Evolutionary conservation across 2,329 filamentous ascomycete species (phyloP).

Genomic region (Sodiomyces alkalinus): DNA sequence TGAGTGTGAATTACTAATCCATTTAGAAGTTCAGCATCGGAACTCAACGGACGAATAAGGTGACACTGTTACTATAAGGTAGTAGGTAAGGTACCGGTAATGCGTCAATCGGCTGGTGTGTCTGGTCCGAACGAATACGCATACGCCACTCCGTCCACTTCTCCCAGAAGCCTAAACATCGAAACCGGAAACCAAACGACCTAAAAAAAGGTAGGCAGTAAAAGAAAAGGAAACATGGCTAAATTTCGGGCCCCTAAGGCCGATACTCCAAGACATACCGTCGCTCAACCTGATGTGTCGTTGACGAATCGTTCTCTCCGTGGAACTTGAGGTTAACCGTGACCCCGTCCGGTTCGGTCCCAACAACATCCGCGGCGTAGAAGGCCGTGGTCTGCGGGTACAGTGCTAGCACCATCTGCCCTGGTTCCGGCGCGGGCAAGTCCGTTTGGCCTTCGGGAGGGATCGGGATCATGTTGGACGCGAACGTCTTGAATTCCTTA

Average conservation of each 20-base stretch:
- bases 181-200: no score
- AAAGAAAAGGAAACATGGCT: neutral
- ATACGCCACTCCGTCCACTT: neutral
- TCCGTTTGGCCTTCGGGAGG: constrained; percentile 37
- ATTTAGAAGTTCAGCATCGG: no score
- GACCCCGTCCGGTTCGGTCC: constrained; percentile 39
- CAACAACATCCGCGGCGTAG: constrained; percentile 70
- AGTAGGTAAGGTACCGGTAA: no score
- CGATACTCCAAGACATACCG: constrained; percentile 65
- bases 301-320: constrained; percentile 59
- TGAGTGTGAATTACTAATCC: no score
- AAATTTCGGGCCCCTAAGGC: constrained; percentile 11
- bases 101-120: no score
- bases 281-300: constrained; percentile 59
- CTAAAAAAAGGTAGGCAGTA: no score
- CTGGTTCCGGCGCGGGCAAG: constrained; percentile 45
- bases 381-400: constrained; percentile 79
- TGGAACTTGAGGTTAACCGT: constrained; percentile 58
- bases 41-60: no score
- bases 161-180: neutral
- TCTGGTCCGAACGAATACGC: neutral
- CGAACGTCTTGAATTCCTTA: constrained; percentile 54
- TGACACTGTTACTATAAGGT: no score
- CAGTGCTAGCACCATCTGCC: constrained; percentile 60
- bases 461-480: constrained; percentile 64